These are phyloP conservation scores for Dothidotthia symphoricarpi DNA, from an alignment of 2,329 filamentous ascomycete species.

Conservation along the genomic window DNA sequence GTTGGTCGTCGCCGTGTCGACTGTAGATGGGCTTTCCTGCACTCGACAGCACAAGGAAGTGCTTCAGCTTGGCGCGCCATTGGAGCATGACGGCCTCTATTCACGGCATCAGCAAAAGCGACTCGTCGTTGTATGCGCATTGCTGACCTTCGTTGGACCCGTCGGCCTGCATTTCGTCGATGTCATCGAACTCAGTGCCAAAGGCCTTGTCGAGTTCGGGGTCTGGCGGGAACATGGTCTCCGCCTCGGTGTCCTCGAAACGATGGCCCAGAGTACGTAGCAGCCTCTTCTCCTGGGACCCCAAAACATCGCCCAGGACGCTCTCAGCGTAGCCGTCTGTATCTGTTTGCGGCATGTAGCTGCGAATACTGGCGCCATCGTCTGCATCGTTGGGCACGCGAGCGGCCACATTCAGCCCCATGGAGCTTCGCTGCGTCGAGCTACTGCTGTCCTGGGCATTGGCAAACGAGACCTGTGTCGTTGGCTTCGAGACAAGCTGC, in stretches of 20 bases:
- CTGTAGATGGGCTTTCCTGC: slow-evolving; percentile 98
- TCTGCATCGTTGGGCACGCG: slow-evolving; percentile 51
- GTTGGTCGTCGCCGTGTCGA: slow-evolving; percentile 81
- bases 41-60: slow-evolving; percentile 93
- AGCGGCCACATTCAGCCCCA: slow-evolving; percentile 35
- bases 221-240: slow-evolving; percentile 50
- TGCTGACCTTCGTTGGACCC: slow-evolving; percentile 60
- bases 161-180: slow-evolving; percentile 59
- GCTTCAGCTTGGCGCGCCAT: slow-evolving; percentile 93
- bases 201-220: slow-evolving; percentile 63
- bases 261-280: slow-evolving; percentile 67
- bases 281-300: slow-evolving; percentile 62
- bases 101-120: slow-evolving; percentile 28
- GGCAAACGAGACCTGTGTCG: slow-evolving; percentile 78
- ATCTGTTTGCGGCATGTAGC: slow-evolving; percentile 63
- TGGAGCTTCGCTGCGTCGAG: slow-evolving; percentile 35
- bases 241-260: slow-evolving; percentile 52
- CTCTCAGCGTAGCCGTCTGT: slow-evolving; percentile 74
- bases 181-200: slow-evolving; percentile 71
- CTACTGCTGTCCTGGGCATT: slow-evolving; percentile 60
- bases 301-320: slow-evolving; percentile 70
- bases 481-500: slow-evolving; percentile 62
- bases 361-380: slow-evolving; percentile 65
- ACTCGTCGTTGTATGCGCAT: slow-evolving; percentile 20
- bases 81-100: slow-evolving; percentile 57